Conservation (phyloP, 2,329 filamentous ascomycete genomes). For the Fusarium pilosicola region DNA sequence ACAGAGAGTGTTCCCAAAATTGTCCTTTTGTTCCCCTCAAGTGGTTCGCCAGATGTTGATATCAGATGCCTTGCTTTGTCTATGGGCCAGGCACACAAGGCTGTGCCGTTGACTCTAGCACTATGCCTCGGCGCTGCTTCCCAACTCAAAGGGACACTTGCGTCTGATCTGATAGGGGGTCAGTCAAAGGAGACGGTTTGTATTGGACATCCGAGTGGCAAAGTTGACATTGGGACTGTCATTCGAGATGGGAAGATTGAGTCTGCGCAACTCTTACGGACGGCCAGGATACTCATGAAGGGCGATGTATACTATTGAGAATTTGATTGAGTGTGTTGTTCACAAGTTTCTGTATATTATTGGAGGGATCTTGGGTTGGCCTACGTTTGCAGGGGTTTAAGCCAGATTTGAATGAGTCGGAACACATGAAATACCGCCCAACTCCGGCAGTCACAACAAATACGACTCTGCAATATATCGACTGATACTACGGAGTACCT, state of each 20-base stretch:
- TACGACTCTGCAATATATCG: neutral
- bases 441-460: neutral
- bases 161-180: slow-evolving; percentile 45
- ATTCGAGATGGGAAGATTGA: slow-evolving; percentile 52
- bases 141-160: slow-evolving; percentile 56
- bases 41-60: slow-evolving; percentile 46
- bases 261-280: slow-evolving; percentile 58
- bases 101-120: slow-evolving; percentile 65
- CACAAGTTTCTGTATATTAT: neutral
- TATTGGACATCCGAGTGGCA: slow-evolving; percentile 60
- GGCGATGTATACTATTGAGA: slow-evolving; percentile 57
- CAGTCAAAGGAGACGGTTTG: slow-evolving; percentile 46
- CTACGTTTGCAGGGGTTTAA: neutral
- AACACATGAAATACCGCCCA: neutral
- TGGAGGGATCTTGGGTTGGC: neutral
- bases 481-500: neutral
- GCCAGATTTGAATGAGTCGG: neutral
- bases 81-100: slow-evolving; percentile 66
- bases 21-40: slow-evolving; percentile 55
- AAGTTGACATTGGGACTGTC: slow-evolving; percentile 57
- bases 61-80: slow-evolving; percentile 61
- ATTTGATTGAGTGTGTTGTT: neutral
- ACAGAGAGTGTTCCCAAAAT: slow-evolving; percentile 70
- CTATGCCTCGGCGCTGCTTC: slow-evolving; percentile 62
- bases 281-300: slow-evolving; percentile 61